Evolutionary conservation across 306 rosid genomes (phyloP).

Genomic region (Malus sylvestris): DNA sequence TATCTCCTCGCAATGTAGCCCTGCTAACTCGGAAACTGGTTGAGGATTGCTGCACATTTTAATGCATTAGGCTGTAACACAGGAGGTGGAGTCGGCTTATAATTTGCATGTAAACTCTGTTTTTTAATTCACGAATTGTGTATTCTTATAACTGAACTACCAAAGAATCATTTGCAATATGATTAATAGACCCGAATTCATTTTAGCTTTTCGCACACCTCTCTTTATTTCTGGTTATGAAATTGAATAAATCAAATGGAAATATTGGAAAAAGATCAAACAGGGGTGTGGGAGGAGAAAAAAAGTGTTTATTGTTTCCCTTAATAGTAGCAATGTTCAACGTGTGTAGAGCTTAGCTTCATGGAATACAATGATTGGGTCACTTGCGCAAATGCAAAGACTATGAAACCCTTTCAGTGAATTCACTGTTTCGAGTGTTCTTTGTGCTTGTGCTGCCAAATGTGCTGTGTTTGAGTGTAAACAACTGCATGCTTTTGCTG

Average conservation of each 20-base stretch:
- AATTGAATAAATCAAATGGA: no score
- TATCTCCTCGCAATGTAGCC: not conserved
- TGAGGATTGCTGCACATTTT: not conserved
- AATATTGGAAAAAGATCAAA: no score
- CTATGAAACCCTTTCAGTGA: conserved; percentile 54
- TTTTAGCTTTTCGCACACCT: not conserved
- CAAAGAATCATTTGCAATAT: not conserved
- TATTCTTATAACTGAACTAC: not conserved
- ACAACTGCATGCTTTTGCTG: conserved; percentile 65
- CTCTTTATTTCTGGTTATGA: no score
- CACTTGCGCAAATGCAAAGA: conserved; percentile 66
- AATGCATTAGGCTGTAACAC: not conserved
- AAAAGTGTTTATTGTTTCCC: no score
- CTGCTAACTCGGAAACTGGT: not conserved
- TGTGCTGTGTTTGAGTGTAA: conserved; percentile 51
- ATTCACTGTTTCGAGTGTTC: conserved; percentile 79
- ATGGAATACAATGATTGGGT: conserved; percentile 80
- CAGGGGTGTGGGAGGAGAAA: no score
- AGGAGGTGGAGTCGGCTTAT: not conserved
- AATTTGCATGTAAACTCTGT: not conserved
- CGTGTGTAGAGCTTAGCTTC: conserved; percentile 46
- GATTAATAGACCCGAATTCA: not conserved
- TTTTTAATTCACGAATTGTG: not conserved
- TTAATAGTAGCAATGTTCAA: no score
- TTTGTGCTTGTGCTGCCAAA: conserved; percentile 63